Conservation (phyloP, 768 basidiomycete genomes). For the Gymnopilus dilepis region DNA sequence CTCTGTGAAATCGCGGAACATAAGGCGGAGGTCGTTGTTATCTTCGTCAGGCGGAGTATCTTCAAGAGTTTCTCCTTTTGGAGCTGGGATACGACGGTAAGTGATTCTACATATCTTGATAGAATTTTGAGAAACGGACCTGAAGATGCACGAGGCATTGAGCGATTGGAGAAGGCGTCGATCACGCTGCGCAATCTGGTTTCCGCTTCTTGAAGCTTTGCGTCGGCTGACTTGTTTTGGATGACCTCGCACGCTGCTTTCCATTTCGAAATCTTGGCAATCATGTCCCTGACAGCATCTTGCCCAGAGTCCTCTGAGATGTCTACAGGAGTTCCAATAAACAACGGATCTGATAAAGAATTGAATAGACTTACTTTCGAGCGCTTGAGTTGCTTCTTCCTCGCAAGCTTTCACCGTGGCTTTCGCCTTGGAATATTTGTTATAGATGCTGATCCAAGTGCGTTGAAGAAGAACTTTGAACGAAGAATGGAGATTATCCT, state of each 20-base stretch:
- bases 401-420: too few relatives aligned
- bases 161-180: slow-evolving; percentile 17
- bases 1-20: slow-evolving; percentile 24
- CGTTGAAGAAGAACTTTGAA: too few relatives aligned
- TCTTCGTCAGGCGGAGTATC: slow-evolving; percentile 22
- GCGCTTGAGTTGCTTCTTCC: too few relatives aligned
- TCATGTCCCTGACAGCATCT: slow-evolving; percentile 4
- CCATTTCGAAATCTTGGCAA: slow-evolving; percentile 28
- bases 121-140: not conserved
- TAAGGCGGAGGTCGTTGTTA: slow-evolving; percentile 12
- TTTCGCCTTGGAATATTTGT: too few relatives aligned
- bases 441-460: too few relatives aligned
- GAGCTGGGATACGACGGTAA: not conserved
- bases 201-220: slow-evolving; percentile 24
- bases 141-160: not conserved
- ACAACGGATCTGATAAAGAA: too few relatives aligned
- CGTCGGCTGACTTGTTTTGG: not conserved
- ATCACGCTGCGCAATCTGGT: slow-evolving; percentile 21
- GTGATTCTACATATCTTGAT: not conserved
- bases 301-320: too few relatives aligned
- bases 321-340: too few relatives aligned
- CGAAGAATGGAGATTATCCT: too few relatives aligned
- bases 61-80: slow-evolving; percentile 6
- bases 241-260: slow-evolving; percentile 17
- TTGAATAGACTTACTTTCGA: too few relatives aligned